Conservation (phyloP, 2,329 filamentous ascomycete genomes). For the Pseudocercospora pini-densiflorae region DNA sequence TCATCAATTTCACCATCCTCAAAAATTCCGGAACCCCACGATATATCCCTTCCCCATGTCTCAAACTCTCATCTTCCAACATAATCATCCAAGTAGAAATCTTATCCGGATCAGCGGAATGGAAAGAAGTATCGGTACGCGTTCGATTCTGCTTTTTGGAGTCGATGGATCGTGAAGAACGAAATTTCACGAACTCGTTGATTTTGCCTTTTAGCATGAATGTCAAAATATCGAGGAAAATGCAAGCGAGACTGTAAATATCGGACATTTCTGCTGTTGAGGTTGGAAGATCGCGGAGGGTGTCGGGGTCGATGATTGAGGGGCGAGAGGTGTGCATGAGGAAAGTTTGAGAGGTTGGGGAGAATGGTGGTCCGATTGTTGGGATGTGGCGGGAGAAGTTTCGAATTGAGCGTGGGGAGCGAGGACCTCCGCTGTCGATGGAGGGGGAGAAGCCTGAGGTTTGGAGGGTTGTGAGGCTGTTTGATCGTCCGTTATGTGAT, state of each 20-base stretch:
- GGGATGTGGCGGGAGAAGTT: conserved; percentile 32
- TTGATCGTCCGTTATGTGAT: conserved; percentile 26
- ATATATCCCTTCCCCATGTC: conserved; percentile 37
- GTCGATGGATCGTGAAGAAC: conserved; percentile 61
- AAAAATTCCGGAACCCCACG: conserved; percentile 48
- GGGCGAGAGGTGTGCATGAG: conserved; percentile 25
- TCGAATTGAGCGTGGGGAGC: conserved; percentile 32
- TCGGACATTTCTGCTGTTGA: conserved; percentile 57
- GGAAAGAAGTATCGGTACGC: conserved; percentile 68
- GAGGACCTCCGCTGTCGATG: conserved; percentile 11
- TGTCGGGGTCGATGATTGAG: conserved; percentile 48
- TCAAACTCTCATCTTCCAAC: conserved; percentile 33
- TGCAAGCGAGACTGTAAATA: conserved; percentile 73
- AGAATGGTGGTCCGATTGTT: conserved; percentile 20
- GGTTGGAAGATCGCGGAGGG: conserved; percentile 47
- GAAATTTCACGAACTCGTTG: conserved; percentile 68
- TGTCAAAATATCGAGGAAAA: conserved; percentile 73
- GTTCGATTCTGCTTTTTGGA: conserved; percentile 17
- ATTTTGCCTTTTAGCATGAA: conserved; percentile 71
- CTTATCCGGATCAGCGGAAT: conserved; percentile 67
- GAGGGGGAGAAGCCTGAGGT: conserved; percentile 24
- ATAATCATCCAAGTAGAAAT: conserved; percentile 71
- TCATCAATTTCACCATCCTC: conserved; percentile 48
- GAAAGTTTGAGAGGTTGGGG: conserved; percentile 18
- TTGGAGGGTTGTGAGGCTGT: conserved; percentile 31